Evolutionary conservation across 352 stramenopile genomes (phyloP).

Genomic region (Globisporangium echinulatum): DNA sequence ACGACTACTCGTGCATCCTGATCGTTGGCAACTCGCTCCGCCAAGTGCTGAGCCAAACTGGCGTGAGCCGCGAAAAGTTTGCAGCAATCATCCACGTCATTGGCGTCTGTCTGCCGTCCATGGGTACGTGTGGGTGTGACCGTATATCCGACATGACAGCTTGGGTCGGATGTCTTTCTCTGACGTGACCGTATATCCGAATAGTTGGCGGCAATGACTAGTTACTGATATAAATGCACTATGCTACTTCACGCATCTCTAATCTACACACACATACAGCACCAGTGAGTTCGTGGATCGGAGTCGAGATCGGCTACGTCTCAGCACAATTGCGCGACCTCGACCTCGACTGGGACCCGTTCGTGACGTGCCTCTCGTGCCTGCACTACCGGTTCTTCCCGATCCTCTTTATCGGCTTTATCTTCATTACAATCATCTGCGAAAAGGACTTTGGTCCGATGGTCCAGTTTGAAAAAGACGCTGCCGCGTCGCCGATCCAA

Average conservation of each 20-base stretch:
- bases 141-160: too few relatives aligned
- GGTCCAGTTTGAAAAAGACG: slow-evolving; percentile 82
- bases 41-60: slow-evolving; percentile 73
- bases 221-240: too few relatives aligned
- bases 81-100: slow-evolving; percentile 87
- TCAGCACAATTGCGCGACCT: slow-evolving; percentile 69
- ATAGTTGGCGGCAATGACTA: too few relatives aligned
- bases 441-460: slow-evolving; percentile 86
- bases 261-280: slow-evolving; percentile 18
- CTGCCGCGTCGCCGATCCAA: slow-evolving; percentile 60
- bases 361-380: slow-evolving; percentile 80
- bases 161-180: too few relatives aligned
- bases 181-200: too few relatives aligned
- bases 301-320: slow-evolving; percentile 86
- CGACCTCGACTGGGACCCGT: slow-evolving; percentile 82
- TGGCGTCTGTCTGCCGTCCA: slow-evolving; percentile 81
- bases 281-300: slow-evolving; percentile 87
- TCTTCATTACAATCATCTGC: slow-evolving; percentile 88
- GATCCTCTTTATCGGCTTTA: slow-evolving; percentile 84
- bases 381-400: slow-evolving; percentile 86
- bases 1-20: slow-evolving; percentile 90
- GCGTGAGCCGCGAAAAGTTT: slow-evolving; percentile 86
- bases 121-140: slow-evolving; percentile 38
- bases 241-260: neutral
- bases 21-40: slow-evolving; percentile 87